Conservation (phyloP, 805 yeast species). For the Metschnikowia colocasiae region DNA sequence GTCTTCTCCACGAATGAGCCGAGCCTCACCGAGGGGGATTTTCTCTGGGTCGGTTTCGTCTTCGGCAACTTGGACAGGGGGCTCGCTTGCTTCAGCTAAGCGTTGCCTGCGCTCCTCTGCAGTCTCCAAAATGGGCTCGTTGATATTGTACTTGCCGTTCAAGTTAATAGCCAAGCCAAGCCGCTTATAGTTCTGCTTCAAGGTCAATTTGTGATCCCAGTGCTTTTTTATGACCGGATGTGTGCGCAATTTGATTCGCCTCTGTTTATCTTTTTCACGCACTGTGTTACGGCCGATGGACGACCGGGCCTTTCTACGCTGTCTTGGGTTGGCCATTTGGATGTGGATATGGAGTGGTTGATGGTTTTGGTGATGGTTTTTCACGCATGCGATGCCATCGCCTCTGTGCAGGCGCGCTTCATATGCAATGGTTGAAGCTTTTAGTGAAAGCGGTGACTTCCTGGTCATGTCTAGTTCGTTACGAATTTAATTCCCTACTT, state of each 20-base stretch:
- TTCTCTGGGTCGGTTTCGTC: constrained; percentile 48
- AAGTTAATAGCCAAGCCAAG: constrained; percentile 72
- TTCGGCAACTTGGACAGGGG: constrained; percentile 26
- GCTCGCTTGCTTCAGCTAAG: constrained; percentile 23
- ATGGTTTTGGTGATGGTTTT: background rate
- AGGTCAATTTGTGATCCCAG: constrained; percentile 83
- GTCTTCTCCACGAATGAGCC: constrained; percentile 62
- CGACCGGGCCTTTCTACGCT: constrained; percentile 77
- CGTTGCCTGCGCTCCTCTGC: constrained; percentile 31
- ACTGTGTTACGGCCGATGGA: constrained; percentile 68
- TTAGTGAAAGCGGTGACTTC: too few relatives aligned
- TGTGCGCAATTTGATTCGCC: constrained; percentile 59
- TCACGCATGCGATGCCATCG: constrained; percentile 5
- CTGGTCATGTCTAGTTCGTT: too few relatives aligned
- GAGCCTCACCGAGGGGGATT: constrained; percentile 77
- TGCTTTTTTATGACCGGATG: constrained; percentile 83
- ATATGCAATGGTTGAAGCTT: background rate
- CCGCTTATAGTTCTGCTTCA: constrained; percentile 80
- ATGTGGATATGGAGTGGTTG: constrained; percentile 1
- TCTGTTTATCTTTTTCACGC: constrained; percentile 64
- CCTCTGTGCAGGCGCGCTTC: background rate
- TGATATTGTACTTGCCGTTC: constrained; percentile 59
- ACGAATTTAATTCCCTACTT: too few relatives aligned
- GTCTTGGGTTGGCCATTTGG: constrained; percentile 69
- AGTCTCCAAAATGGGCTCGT: constrained; percentile 53